A percentile compares a stretch with the other conserved stretches of the same genome.
Conservation (phyloP, 2,329 filamentous ascomycete species). For the Epichloe brachyelytri region DNA sequence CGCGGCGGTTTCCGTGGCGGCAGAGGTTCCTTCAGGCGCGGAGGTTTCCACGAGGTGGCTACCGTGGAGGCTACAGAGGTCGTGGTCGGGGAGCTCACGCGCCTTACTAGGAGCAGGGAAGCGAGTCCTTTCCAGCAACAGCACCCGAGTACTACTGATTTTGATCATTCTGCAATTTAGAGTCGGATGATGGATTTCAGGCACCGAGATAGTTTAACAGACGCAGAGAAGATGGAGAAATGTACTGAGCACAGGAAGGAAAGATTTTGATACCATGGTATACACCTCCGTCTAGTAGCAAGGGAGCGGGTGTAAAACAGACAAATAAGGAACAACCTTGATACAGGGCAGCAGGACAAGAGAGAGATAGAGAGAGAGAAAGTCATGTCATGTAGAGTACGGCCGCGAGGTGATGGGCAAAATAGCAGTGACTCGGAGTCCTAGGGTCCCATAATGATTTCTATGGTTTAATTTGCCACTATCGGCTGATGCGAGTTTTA, state of each 20-base stretch:
- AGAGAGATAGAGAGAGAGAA: neutral
- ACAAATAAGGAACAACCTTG: neutral
- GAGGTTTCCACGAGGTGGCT: conserved; percentile 45
- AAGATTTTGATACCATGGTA: conserved; percentile 1
- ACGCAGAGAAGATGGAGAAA: neutral
- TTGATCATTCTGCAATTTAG: neutral
- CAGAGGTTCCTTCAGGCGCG: conserved; percentile 39
- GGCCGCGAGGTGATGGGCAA: neutral
- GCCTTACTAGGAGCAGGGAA: conserved; percentile 44
- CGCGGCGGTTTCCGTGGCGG: conserved; percentile 40
- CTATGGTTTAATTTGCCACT: neutral
- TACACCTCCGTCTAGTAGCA: neutral
- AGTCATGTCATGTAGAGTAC: neutral
- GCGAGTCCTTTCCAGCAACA: conserved; percentile 11
- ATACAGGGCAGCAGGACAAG: neutral
- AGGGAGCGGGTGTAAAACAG: neutral
- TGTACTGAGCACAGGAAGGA: neutral
- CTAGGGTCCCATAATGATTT: neutral
- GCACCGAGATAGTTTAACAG: neutral
- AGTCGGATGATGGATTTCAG: neutral
- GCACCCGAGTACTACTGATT: conserved; percentile 7
- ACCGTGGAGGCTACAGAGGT: conserved; percentile 54
- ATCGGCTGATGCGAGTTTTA: neutral
- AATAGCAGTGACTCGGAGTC: conserved; percentile 2
- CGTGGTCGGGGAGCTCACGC: conserved; percentile 47